Conservation (phyloP, 202 grass and related monocot genomes). For the Brachypodium distachyon region DNA sequence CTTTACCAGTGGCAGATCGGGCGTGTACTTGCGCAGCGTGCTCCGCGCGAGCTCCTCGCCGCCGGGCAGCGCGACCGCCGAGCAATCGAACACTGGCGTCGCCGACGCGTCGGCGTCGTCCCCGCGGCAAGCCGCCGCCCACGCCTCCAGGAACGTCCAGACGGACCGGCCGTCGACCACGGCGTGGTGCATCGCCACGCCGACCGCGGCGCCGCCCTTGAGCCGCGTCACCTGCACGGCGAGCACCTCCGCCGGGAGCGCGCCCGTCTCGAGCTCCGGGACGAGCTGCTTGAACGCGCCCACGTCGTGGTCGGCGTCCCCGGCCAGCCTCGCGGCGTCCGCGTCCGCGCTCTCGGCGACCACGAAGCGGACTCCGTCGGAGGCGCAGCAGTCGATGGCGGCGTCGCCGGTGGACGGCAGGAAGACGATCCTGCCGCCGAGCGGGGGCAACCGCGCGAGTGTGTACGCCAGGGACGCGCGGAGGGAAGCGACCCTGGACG, state of each 20-base stretch:
- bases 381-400: neutral
- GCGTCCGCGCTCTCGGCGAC: neutral
- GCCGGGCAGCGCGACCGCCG: neutral
- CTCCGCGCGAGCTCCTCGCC: neutral
- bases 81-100: slow-evolving; percentile 21
- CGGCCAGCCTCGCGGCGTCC: neutral
- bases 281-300: neutral
- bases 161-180: neutral
- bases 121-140: slow-evolving; percentile 9
- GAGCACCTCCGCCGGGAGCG: neutral
- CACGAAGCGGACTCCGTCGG: neutral
- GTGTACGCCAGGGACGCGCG: neutral
- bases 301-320: neutral
- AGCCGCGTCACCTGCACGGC: slow-evolving; percentile 2
- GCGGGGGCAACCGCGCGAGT: neutral
- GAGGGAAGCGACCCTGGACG: neutral
- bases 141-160: slow-evolving; percentile 2
- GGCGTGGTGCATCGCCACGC: slow-evolving; percentile 6
- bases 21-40: neutral
- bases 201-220: neutral
- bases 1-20: slow-evolving; percentile 15
- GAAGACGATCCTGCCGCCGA: neutral
- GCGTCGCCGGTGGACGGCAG: neutral
- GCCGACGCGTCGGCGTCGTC: neutral
- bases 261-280: neutral